Percentiles rank a stretch among this genome's conserved stretches.
Evolutionary conservation across 2,329 filamentous ascomycete species (phyloP).

Genomic region (Verticillium zaregamsianum): DNA sequence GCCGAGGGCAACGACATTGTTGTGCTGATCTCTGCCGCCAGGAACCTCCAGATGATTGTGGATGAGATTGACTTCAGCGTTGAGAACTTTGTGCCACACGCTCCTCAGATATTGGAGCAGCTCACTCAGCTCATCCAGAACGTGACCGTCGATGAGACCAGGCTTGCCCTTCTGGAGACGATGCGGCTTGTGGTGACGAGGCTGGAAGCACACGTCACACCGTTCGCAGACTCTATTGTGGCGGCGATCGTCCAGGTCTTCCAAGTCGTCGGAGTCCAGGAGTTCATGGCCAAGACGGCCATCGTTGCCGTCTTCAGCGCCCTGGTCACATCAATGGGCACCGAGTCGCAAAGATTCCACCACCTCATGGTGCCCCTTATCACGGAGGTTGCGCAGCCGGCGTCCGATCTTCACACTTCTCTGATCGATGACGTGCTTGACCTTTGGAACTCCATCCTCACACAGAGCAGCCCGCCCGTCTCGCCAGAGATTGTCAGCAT

Average conservation of each 20-base stretch:
- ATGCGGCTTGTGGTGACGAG: slow-evolving; percentile 76
- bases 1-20: slow-evolving; percentile 85
- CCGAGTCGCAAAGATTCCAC: slow-evolving; percentile 74
- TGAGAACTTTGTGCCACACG: slow-evolving; percentile 72
- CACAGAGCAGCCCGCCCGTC: slow-evolving; percentile 59
- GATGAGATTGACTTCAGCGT: slow-evolving; percentile 81
- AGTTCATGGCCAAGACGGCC: slow-evolving; percentile 90
- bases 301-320: slow-evolving; percentile 82
- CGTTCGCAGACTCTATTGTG: slow-evolving; percentile 77
- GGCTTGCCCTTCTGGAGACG: slow-evolving; percentile 84
- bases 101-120: slow-evolving; percentile 65
- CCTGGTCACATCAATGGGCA: slow-evolving; percentile 80
- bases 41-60: slow-evolving; percentile 74
- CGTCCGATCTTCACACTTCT: slow-evolving; percentile 72
- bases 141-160: slow-evolving; percentile 80
- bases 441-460: slow-evolving; percentile 75
- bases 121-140: slow-evolving; percentile 76
- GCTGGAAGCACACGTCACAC: slow-evolving; percentile 67
- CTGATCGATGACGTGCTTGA: slow-evolving; percentile 90
- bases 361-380: slow-evolving; percentile 78
- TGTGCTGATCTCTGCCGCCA: slow-evolving; percentile 84
- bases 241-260: slow-evolving; percentile 75
- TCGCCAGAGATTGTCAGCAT: slow-evolving; percentile 59
- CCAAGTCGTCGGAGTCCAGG: slow-evolving; percentile 74
- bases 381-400: slow-evolving; percentile 70